These are phyloP conservation scores for Gossypium aridum DNA, from an alignment of 441 rosid species.

Conservation along the genomic window DNA sequence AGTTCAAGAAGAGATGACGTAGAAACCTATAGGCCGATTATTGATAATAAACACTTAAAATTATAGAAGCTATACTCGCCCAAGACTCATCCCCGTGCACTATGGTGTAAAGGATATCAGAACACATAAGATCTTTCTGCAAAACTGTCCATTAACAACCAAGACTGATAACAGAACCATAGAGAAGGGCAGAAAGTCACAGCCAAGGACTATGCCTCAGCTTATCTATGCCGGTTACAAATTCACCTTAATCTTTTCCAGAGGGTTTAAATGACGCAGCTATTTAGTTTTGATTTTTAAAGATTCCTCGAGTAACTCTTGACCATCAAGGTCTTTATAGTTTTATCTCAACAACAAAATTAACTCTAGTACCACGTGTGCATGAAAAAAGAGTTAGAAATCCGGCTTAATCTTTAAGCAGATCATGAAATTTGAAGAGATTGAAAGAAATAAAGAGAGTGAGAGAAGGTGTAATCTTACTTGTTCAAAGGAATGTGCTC, in stretches of 20 bases:
- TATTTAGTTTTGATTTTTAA: neutral
- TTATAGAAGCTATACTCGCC: neutral
- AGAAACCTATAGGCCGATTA: neutral
- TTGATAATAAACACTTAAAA: neutral
- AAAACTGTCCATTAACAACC: neutral
- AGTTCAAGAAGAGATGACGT: neutral
- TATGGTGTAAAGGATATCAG: neutral
- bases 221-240: neutral
- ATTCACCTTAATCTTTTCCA: no score
- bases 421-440: neutral
- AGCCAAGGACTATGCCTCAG: neutral
- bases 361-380: neutral
- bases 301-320: neutral
- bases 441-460: neutral
- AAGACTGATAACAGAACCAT: neutral
- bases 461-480: constrained; percentile 29
- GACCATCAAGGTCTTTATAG: neutral
- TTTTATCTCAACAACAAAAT: neutral
- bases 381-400: neutral
- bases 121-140: neutral
- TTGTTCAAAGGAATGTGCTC: constrained; percentile 78
- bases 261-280: no score
- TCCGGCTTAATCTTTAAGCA: neutral
- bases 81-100: neutral
- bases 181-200: neutral